A percentile compares a stretch with the other conserved stretches of the same genome.
phyloP scores from a whole-genome alignment of 345 rosid species.

The Murraya paniculata region DNA sequence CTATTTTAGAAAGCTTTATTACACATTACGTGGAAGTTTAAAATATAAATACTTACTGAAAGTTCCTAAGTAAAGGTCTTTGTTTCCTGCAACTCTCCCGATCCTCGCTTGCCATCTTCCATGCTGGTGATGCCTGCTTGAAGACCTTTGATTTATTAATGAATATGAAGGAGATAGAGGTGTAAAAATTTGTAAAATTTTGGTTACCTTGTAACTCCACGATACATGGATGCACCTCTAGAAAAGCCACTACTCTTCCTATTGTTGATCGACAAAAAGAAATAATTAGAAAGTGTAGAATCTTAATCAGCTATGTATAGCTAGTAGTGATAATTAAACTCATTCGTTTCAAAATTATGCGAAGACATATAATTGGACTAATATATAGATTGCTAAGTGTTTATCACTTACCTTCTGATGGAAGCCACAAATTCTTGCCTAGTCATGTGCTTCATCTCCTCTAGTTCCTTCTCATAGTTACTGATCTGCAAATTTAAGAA shows the following conservation, averaged over 20 bases:
- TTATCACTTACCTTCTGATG: constrained; percentile 66
- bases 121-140: constrained; percentile 91
- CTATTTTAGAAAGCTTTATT: neutral
- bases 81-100: constrained; percentile 98
- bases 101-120: constrained; percentile 99
- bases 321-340: too few relatives aligned
- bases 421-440: constrained; percentile 98
- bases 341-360: too few relatives aligned
- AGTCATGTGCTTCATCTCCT: constrained; percentile 99
- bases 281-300: neutral
- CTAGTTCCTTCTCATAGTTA: constrained; percentile 94
- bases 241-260: constrained; percentile 99
- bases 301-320: neutral
- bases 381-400: neutral
- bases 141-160: neutral
- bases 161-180: neutral
- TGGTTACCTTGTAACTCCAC: constrained; percentile 90
- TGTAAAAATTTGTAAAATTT: neutral
- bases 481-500: constrained; percentile 47
- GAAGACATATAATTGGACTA: neutral
- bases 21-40: too few relatives aligned
- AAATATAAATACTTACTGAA: constrained; percentile 58
- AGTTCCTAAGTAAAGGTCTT: constrained; percentile 98
- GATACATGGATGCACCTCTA: constrained; percentile 98
- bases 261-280: neutral